These are phyloP conservation scores for Serendipita sp. DNA, from an alignment of 768 basidiomycete species.

Conservation along the genomic window DNA sequence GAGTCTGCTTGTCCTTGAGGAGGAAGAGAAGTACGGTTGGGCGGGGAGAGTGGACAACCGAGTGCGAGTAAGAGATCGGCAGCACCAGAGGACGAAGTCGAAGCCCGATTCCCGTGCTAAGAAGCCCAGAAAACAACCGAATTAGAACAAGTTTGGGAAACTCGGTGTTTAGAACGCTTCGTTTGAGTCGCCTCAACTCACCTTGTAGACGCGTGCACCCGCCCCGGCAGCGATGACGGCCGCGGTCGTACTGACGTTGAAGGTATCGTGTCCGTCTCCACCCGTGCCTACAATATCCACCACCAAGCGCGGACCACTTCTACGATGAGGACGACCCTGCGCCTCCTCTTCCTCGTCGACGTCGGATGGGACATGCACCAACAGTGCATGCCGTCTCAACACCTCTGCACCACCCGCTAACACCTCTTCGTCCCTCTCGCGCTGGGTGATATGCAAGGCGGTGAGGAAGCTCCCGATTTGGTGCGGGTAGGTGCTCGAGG, in stretches of 20 bases:
- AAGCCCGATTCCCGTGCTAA: slow-evolving; percentile 82
- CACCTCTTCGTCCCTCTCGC: slow-evolving; percentile 61
- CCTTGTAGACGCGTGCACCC: slow-evolving; percentile 87
- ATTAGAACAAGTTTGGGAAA: neutral
- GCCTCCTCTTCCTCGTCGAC: slow-evolving; percentile 23
- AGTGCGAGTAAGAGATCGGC: slow-evolving; percentile 83
- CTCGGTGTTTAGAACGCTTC: neutral
- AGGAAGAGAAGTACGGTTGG: too few species aligned
- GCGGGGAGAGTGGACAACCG: slow-evolving; percentile 36
- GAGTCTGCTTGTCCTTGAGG: too few species aligned
- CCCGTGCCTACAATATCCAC: slow-evolving; percentile 86
- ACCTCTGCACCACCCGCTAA: slow-evolving; percentile 41
- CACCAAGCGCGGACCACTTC: slow-evolving; percentile 18
- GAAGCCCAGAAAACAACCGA: neutral
- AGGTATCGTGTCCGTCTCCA: slow-evolving; percentile 89
- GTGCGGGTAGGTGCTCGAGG: slow-evolving; percentile 42
- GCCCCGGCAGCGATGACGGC: slow-evolving; percentile 89
- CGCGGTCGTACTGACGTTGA: slow-evolving; percentile 93
- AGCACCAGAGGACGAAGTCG: slow-evolving; percentile 87
- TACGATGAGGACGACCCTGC: slow-evolving; percentile 19
- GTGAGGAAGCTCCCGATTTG: slow-evolving; percentile 87
- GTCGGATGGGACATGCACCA: slow-evolving; percentile 29
- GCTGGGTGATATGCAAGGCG: slow-evolving; percentile 61
- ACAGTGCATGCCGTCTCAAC: slow-evolving; percentile 7
- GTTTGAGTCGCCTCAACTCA: slow-evolving; percentile 21